Evolutionary conservation across 331 rosid species (phyloP).

Genomic region (Quercus phellos): DNA sequence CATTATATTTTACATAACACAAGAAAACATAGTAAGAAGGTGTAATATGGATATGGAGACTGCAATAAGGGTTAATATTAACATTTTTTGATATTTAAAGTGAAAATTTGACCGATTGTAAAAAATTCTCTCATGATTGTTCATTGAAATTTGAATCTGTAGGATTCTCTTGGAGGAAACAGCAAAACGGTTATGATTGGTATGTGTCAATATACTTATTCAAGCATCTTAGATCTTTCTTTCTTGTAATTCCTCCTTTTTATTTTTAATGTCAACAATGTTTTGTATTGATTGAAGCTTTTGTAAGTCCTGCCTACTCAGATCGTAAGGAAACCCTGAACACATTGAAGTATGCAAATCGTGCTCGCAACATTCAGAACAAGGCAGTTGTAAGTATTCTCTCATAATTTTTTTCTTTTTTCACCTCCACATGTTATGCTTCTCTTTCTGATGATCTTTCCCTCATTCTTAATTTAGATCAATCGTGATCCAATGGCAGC

Average conservation of each 20-base stretch:
- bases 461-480: constrained; percentile 38
- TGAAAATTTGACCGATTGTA: background rate
- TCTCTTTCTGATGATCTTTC: constrained; percentile 7
- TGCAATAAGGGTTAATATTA: background rate
- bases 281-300: constrained; percentile 41
- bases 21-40: background rate
- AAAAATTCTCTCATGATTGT: constrained; percentile 1
- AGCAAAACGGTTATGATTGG: constrained; percentile 96
- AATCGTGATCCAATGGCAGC: constrained; percentile 81
- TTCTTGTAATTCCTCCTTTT: background rate
- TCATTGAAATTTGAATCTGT: constrained; percentile 26
- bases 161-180: constrained; percentile 97
- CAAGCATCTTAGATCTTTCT: background rate
- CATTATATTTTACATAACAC: background rate
- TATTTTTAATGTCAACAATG: background rate
- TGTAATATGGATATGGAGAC: background rate
- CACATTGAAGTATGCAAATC: constrained; percentile 87
- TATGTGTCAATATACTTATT: constrained; percentile 21
- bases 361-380: constrained; percentile 95
- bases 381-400: constrained; percentile 73
- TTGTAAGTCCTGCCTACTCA: constrained; percentile 96
- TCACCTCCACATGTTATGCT: background rate
- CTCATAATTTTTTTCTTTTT: background rate
- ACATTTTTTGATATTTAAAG: background rate
- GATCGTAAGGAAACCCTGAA: constrained; percentile 91